These are phyloP conservation scores for Plasmodium adleri DNA, from an alignment of 169 alveolate species.

Conservation along the genomic window DNA sequence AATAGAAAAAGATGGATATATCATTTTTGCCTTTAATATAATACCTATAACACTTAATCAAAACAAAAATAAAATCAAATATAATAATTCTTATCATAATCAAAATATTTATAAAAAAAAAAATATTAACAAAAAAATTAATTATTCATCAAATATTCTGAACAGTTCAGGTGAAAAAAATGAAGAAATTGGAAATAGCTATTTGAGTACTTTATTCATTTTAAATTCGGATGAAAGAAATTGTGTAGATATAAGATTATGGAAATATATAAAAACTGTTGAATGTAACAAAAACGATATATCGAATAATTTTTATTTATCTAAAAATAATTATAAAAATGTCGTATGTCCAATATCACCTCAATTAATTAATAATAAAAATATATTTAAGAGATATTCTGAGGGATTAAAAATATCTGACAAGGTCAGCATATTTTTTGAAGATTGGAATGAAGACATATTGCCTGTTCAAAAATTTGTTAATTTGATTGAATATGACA, in stretches of 20 bases:
- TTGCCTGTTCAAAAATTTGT: slow-evolving; percentile 55
- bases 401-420: slow-evolving; percentile 60
- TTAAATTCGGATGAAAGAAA: slow-evolving; percentile 26
- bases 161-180: slow-evolving; percentile 1
- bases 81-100: not conserved
- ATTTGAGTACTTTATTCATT: slow-evolving; percentile 29
- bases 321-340: slow-evolving; percentile 2
- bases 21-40: slow-evolving; percentile 56
- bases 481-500: not conserved
- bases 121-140: not conserved
- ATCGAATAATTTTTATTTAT: slow-evolving; percentile 31
- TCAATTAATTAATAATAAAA: slow-evolving; percentile 56
- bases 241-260: slow-evolving; percentile 44
- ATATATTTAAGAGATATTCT: slow-evolving; percentile 47
- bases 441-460: slow-evolving; percentile 56
- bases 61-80: not conserved
- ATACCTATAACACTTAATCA: not conserved
- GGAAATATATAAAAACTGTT: slow-evolving; percentile 45
- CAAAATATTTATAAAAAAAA: not conserved
- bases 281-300: slow-evolving; percentile 30
- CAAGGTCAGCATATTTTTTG: slow-evolving; percentile 61
- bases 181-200: slow-evolving; percentile 1
- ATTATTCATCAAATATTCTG: slow-evolving; percentile 2
- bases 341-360: slow-evolving; percentile 38
- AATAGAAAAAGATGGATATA: slow-evolving; percentile 33